These are phyloP conservation scores for Rhizopus delemar DNA, from an alignment of 371 early-diverging fungal species.

Conservation along the genomic window DNA sequence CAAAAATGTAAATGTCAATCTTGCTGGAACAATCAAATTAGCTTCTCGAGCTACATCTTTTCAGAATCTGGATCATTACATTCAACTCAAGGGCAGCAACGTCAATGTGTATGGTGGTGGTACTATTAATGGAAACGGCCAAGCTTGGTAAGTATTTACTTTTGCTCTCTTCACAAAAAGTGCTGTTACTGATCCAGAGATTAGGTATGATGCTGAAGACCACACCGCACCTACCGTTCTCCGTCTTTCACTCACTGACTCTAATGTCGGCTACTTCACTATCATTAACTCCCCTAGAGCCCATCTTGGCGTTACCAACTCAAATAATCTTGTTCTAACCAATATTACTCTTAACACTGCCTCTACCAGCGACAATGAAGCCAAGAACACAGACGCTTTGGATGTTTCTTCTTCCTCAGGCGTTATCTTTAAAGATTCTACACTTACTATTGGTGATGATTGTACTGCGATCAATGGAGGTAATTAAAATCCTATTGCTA, in stretches of 20 bases:
- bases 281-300: conserved; percentile 34
- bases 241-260: conserved; percentile 27
- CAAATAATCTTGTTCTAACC: conserved; percentile 26
- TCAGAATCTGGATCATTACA: conserved; percentile 26
- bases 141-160: conserved; percentile 30
- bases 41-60: conserved; percentile 24
- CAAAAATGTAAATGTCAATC: conserved; percentile 27
- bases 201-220: conserved; percentile 19
- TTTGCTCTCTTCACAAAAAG: neutral
- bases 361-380: conserved; percentile 20
- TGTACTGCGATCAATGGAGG: conserved; percentile 36
- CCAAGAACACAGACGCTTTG: conserved; percentile 41
- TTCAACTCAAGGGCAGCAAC: conserved; percentile 29
- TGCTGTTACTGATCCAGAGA: no score
- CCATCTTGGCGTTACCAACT: conserved; percentile 32
- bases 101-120: conserved; percentile 30
- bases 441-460: conserved; percentile 34
- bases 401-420: conserved; percentile 34
- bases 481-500: no score
- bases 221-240: conserved; percentile 36
- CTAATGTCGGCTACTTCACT: conserved; percentile 33
- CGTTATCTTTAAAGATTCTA: conserved; percentile 23
- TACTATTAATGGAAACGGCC: conserved; percentile 32
- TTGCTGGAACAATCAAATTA: conserved; percentile 31
- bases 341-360: conserved; percentile 29